These are phyloP conservation scores for Castanea crenata DNA, from an alignment of 306 rosid species.

Conservation along the genomic window DNA sequence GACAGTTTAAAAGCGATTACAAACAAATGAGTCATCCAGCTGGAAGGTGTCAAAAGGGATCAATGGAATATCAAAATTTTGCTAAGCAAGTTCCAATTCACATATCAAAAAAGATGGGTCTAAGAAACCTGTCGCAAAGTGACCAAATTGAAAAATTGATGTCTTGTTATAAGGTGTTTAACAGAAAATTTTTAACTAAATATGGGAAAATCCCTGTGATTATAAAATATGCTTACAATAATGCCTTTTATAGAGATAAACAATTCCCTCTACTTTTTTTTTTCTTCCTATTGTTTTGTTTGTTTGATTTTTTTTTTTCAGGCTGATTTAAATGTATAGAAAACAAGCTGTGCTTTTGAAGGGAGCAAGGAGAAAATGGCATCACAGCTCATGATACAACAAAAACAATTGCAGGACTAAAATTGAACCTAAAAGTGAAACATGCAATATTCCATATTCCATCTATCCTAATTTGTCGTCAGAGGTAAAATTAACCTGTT, in stretches of 20 bases:
- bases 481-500: constrained; percentile 35
- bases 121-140: neutral
- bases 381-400: neutral
- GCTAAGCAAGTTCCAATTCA: neutral
- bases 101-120: neutral
- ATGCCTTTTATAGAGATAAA: neutral
- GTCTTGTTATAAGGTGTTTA: neutral
- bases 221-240: neutral
- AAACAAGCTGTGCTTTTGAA: neutral
- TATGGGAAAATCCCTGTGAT: neutral
- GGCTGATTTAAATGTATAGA: neutral
- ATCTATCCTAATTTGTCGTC: neutral
- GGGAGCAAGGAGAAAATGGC: too few species aligned
- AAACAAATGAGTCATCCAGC: neutral
- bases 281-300: neutral
- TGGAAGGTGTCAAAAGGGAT: neutral
- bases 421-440: neutral
- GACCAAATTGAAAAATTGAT: neutral
- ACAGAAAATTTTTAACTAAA: neutral
- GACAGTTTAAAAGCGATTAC: neutral
- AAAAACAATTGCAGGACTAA: neutral
- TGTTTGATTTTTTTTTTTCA: neutral
- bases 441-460: neutral
- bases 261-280: neutral
- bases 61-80: neutral